Base-by-base conservation (phyloP, 2,329 filamentous ascomycete genomes). In the Ophiocordyceps sinensis region DNA sequence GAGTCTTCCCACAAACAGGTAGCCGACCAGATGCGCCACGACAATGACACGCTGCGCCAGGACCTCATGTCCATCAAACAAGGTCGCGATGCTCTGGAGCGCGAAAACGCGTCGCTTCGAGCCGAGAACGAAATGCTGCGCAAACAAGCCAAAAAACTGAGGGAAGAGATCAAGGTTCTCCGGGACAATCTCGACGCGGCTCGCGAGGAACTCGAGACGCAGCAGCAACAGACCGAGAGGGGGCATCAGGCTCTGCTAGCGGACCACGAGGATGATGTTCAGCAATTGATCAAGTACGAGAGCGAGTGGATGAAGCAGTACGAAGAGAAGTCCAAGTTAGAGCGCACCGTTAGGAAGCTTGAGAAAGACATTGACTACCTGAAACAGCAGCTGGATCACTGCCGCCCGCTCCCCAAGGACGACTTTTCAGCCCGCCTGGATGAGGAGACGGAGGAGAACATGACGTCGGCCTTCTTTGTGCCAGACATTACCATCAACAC, bases 391-490 rank as follows among this genome's bases (percentile, higher is more conserved):
- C 51, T 70, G 15, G 59, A 68, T 31, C 59, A 65, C 41, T 62
- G 56, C 41, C 61, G 64, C 15, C 61, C 61, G 2, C 47, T 54
- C 21, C 55, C 57, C 23, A 61, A 63, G 48, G 55, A 60, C 3
- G 56, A 65, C 41, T 51, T 61, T 13, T 53, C 59, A 32, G 56
- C 50, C 13, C 55, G 51, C 12, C 48, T 60, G 2, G 58, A 62
- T 4, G 58, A 62, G 1, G 56, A 60, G 41, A 61, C 58, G 8
- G 65, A 66, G 38, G 70, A 74, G 32, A 72, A 74, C 46, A 73
- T 75, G 67, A 75, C 72, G 0, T 76, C 73, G 6, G 72, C 70
- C 4, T 69, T 75, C 49, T 73, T 76, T 48, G 61, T 76, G 43
- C 71, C 73, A 19, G 73, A 77, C 46, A 75, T 75, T 45, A 76